Evolutionary conservation across 768 basidiomycete species (phyloP).

Genomic region (Pluteus cervinus): DNA sequence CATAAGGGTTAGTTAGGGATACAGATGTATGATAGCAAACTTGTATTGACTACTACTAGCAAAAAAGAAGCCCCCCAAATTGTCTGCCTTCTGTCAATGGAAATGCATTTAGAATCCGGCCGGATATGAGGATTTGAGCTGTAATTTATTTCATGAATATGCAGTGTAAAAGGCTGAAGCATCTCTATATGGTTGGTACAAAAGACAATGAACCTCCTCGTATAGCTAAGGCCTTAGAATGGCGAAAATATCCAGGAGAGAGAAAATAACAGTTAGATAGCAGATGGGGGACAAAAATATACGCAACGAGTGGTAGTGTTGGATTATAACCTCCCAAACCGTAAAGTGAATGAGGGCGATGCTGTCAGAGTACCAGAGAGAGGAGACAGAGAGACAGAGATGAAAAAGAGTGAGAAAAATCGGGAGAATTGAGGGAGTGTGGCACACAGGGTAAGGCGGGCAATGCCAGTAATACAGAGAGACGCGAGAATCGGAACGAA

Average conservation of each 20-base stretch:
- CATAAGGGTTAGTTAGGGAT: slow-evolving; percentile 5
- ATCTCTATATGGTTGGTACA: slow-evolving; percentile 41
- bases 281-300: slow-evolving; percentile 3
- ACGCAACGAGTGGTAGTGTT: slow-evolving; percentile 7
- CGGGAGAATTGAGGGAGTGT: slow-evolving; percentile 7
- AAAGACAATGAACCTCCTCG: slow-evolving; percentile 28
- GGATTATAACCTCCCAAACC: too few relatives aligned
- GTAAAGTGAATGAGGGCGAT: too few relatives aligned
- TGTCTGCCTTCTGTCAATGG: too few relatives aligned
- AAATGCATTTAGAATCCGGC: too few relatives aligned
- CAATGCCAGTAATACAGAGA: slow-evolving; percentile 10
- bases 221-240: slow-evolving; percentile 20
- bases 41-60: too few relatives aligned
- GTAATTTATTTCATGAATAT: slow-evolving; percentile 8
- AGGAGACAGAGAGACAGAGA: slow-evolving; percentile 1
- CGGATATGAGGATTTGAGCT: too few relatives aligned
- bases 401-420: slow-evolving; percentile 5
- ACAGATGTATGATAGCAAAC: slow-evolving; percentile 6
- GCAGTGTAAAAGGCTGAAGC: slow-evolving; percentile 24
- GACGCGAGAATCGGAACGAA: slow-evolving; percentile 11
- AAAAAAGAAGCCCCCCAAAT: too few relatives aligned
- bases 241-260: too few relatives aligned
- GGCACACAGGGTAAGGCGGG: slow-evolving; percentile 3
- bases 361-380: slow-evolving; percentile 4
- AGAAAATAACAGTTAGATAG: slow-evolving; percentile 4